Percentiles rank a stretch among this genome's conserved stretches.
phyloP scores from a whole-genome alignment of 371 early-diverging fungal species.

The Mortierella sp. region DNA sequence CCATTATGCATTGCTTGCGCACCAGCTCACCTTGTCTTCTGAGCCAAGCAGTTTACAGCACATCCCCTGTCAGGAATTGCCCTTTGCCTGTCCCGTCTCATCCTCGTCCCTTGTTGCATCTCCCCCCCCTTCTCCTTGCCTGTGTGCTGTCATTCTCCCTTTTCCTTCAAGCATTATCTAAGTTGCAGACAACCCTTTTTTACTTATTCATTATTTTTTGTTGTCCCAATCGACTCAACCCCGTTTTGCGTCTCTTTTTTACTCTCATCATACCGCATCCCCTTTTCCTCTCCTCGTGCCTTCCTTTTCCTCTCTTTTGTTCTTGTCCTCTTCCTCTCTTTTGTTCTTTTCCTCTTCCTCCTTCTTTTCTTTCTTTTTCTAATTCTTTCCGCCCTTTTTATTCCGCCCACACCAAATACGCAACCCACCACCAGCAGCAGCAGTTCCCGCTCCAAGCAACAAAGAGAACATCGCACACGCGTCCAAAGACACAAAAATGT shows the following conservation, averaged over 20 bases:
- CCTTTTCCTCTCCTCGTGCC: background rate
- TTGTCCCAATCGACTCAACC: background rate
- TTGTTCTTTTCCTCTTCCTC: background rate
- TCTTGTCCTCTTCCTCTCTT: background rate
- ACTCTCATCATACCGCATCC: background rate
- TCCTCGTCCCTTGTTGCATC: background rate
- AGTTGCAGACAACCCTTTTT: background rate
- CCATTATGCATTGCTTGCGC: too few species aligned
- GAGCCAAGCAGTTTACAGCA: too few species aligned
- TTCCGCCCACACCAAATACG: background rate
- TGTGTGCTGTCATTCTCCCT: background rate
- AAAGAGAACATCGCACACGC: background rate
- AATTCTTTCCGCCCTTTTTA: background rate
- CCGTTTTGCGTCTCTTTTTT: background rate
- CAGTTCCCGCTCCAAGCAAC: too few species aligned
- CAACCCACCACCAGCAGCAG: background rate
- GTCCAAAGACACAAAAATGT: slow-evolving; percentile 14
- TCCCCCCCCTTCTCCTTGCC: background rate
- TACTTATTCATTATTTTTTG: too few species aligned
- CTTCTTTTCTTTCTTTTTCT: background rate
- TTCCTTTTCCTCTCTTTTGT: background rate
- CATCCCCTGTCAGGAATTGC: too few species aligned
- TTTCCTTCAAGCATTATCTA: background rate
- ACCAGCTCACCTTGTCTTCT: background rate
- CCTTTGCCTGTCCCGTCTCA: background rate